Conservation (phyloP, 768 basidiomycete species). For the Thelephora ganbajun region DNA sequence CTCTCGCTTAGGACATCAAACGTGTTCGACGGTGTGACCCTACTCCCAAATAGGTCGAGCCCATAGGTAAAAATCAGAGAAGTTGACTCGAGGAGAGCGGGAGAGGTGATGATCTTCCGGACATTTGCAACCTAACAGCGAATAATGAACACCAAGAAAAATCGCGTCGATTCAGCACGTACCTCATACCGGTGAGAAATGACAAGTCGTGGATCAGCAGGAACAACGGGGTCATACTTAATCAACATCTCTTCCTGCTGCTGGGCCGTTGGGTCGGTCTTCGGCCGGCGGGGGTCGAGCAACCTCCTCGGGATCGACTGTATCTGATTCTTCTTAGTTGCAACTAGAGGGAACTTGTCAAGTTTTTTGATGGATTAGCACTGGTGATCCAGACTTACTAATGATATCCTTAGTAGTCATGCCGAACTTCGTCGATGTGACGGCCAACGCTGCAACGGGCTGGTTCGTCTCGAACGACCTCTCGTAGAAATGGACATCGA, state of each 20-base stretch:
- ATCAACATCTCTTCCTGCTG: slow-evolving; percentile 81
- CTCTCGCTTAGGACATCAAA: slow-evolving; percentile 87
- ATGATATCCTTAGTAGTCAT: slow-evolving; percentile 80
- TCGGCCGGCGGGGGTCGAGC: slow-evolving; percentile 75
- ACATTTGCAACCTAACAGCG: slow-evolving; percentile 50
- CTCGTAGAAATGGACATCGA: slow-evolving; percentile 44
- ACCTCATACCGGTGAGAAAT: slow-evolving; percentile 47
- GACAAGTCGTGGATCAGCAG: slow-evolving; percentile 47
- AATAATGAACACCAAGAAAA: not conserved
- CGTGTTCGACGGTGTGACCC: slow-evolving; percentile 74
- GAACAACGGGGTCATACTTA: slow-evolving; percentile 71
- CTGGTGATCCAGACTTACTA: slow-evolving; percentile 30
- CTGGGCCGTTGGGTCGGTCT: slow-evolving; percentile 54
- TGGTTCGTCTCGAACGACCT: slow-evolving; percentile 60
- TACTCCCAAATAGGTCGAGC: slow-evolving; percentile 79
- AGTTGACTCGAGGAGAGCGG: slow-evolving; percentile 83
- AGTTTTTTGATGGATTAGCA: not conserved
- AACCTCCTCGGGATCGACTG: slow-evolving; percentile 58
- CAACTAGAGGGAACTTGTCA: slow-evolving; percentile 33
- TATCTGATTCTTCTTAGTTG: slow-evolving; percentile 61
- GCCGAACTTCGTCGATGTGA: slow-evolving; percentile 79
- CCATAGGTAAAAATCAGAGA: slow-evolving; percentile 80
- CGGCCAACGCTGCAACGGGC: slow-evolving; percentile 52
- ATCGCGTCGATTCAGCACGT: slow-evolving; percentile 6
- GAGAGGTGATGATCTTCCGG: slow-evolving; percentile 59